Evolutionary conservation across 192 early-diverging fungal species (phyloP), one percentile per base, ranked within the genome.

Genomic region (Gigaspora rosea): DNA sequence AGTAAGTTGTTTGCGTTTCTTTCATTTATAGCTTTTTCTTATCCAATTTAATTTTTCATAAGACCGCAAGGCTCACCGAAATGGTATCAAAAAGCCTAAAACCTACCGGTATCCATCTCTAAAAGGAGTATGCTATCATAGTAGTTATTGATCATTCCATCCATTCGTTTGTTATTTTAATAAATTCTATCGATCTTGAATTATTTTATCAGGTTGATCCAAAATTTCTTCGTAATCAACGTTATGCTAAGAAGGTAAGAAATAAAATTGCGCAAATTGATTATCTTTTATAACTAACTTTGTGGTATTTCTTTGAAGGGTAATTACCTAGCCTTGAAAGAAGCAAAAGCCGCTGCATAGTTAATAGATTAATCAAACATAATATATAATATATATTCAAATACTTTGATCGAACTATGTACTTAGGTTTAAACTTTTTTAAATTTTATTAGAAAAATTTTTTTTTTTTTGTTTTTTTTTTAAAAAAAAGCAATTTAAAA

Each of bases 31-130:
- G 22, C 1, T 2, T 33, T 16, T 22, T 22, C 35, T 2, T 74
- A 54, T 5, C 6, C 32, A 41, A 48, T 61, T 22, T 73, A 73
- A 5, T 71, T 71, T 63, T 54, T 65, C 62, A 68, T 20, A 77
- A 89, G 86, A 92, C 91, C 90, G 88, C 85, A 98, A 99, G 94
- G 96, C 96, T 90, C 98, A 99, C 94, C 95, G 96, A 83, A 98
- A 98, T 89, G 98, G 98, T 88, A 96, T 99, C 89, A 97, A 96
- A 91, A 97, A 97, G 93, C 92, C 95, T 64, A 93, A 94, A 90
- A 83, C 86, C 59, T 83, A 96, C 88, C 90, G 91, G 76, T 89
- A 95, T 85, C 91, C 92, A 81, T 97, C 97, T 72, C 91, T 94
- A 74, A 95, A 94, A 90, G 96, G 96, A 81, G 96, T 95, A 98